These are phyloP conservation scores for Psidium guajava DNA, from an alignment of 345 rosid genomes.

Conservation along the genomic window DNA sequence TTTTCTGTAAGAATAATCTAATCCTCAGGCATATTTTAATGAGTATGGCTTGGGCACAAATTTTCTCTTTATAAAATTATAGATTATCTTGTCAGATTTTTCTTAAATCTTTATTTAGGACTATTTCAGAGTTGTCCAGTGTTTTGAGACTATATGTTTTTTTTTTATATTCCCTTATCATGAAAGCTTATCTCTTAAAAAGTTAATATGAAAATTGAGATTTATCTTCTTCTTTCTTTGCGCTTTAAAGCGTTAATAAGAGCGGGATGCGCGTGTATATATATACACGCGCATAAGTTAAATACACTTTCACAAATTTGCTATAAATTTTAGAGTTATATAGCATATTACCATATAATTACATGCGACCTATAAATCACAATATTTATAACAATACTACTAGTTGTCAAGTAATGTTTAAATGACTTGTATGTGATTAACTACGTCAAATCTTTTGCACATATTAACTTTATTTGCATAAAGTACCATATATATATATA, in stretches of 20 bases:
- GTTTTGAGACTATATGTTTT: background rate
- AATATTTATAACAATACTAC: background rate
- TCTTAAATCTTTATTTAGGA: background rate
- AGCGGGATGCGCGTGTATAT: too few relatives aligned
- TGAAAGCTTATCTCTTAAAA: background rate
- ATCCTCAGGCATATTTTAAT: background rate
- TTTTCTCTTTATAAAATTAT: background rate
- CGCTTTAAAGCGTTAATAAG: too few relatives aligned
- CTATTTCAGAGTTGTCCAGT: background rate
- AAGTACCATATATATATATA: too few relatives aligned
- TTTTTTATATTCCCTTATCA: background rate
- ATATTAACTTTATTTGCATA: too few relatives aligned
- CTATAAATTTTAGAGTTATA: background rate
- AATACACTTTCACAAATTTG: background rate
- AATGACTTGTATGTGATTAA: background rate
- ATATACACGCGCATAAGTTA: background rate
- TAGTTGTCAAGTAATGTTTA: background rate
- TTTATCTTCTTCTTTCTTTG: background rate
- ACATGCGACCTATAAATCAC: background rate
- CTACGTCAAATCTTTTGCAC: too few relatives aligned
- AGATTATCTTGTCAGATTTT: background rate
- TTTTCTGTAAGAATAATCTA: background rate
- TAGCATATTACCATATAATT: background rate
- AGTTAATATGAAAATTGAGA: background rate
- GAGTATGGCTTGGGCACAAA: background rate